phyloP scores from a whole-genome alignment of 164 flowering plant genomes.

The Cinnamomum micranthum region DNA sequence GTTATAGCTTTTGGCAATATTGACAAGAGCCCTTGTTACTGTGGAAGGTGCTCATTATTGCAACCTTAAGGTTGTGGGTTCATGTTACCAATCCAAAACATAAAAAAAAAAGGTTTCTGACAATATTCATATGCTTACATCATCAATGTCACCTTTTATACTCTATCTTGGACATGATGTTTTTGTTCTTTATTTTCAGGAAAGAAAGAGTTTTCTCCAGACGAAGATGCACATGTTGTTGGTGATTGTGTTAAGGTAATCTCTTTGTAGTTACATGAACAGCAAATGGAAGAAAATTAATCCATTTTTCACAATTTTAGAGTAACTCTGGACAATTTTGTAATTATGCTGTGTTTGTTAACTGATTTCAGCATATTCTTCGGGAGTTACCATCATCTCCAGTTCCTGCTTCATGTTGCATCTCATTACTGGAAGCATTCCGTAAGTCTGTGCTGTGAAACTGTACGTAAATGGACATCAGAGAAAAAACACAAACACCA shows the following conservation, averaged over 20 bases:
- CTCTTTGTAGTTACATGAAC: conserved; percentile 5
- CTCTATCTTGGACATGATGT: not conserved
- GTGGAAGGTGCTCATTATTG: no score
- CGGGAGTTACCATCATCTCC: conserved; percentile 97
- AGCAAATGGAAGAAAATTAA: not conserved
- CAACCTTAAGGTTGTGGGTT: no score
- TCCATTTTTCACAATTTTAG: conserved; percentile 1
- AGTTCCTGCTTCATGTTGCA: conserved; percentile 96
- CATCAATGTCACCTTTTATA: not conserved
- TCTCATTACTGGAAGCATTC: conserved; percentile 77
- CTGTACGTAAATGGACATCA: not conserved
- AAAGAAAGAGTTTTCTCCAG: conserved; percentile 67
- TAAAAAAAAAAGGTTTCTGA: no score
- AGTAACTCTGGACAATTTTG: not conserved
- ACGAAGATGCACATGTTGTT: conserved; percentile 90
- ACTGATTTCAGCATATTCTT: conserved; percentile 55
- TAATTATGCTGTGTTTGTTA: conserved; percentile 5
- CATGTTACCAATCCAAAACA: no score
- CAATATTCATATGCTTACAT: not conserved
- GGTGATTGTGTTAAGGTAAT: conserved; percentile 93
- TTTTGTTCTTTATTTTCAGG: conserved; percentile 39
- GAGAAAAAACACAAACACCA: not conserved
- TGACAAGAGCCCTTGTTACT: no score
- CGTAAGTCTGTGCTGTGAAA: conserved; percentile 56
- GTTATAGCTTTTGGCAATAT: no score